Conservation (phyloP, 169 alveolate genomes). For the Ichthyophthirius multifiliis region DNA sequence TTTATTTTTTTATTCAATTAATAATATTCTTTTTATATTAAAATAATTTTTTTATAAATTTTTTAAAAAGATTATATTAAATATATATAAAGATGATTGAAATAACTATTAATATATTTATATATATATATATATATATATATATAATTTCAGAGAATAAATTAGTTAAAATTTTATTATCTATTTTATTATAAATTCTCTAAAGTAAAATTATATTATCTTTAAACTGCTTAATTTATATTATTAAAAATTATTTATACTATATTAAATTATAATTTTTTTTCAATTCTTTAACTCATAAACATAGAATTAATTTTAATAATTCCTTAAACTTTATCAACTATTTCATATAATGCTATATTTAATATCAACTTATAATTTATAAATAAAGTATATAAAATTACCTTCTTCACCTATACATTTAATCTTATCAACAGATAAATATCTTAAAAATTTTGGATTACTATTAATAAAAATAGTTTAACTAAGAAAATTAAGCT, state of each 20-base stretch:
- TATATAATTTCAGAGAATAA: no score
- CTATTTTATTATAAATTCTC: no score
- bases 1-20: no score
- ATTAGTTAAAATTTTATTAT: no score
- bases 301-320: background rate
- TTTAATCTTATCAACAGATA: background rate
- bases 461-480: background rate
- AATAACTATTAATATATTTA: no score
- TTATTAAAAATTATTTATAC: background rate
- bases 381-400: background rate
- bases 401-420: background rate
- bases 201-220: background rate
- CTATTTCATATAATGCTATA: background rate
- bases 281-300: background rate
- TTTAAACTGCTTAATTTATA: background rate
- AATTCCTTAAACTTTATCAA: background rate
- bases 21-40: no score
- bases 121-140: no score
- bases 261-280: background rate
- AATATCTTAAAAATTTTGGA: background rate
- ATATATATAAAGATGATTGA: no score
- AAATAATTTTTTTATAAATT: no score
- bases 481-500: background rate
- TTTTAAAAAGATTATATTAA: no score
- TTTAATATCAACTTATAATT: background rate